Conservation (phyloP, 1,284 basidiomycete genomes). For the Naganishia cerealis region DNA sequence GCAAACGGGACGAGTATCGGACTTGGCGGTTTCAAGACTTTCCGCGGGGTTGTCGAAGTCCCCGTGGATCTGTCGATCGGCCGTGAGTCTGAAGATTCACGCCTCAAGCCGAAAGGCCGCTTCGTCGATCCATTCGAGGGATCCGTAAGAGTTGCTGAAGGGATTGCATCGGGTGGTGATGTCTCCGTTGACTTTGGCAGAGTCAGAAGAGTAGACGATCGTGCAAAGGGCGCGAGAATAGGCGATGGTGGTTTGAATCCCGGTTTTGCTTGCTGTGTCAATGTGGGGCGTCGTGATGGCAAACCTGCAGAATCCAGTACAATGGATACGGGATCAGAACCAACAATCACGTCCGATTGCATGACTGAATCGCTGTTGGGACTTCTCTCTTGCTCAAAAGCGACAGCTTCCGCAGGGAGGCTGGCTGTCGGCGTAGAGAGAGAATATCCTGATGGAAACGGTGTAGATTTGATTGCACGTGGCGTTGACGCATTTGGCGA, state of each 20-base stretch:
- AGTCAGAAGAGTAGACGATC: conserved; percentile 1
- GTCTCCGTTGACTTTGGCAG: background rate
- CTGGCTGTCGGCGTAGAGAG: background rate
- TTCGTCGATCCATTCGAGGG: background rate
- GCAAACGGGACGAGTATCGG: conserved; percentile 26
- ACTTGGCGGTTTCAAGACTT: conserved; percentile 17
- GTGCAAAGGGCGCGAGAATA: conserved; percentile 31
- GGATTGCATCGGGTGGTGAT: background rate
- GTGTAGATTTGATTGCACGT: background rate
- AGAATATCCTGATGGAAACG: background rate
- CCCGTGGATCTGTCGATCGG: background rate
- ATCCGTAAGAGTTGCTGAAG: background rate
- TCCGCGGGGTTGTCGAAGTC: background rate
- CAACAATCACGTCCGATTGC: background rate
- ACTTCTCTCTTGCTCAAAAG: background rate
- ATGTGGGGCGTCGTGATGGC: background rate
- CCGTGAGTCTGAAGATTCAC: conserved; percentile 18
- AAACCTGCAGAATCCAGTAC: background rate
- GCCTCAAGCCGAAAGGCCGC: background rate
- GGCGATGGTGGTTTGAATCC: conserved; percentile 28
- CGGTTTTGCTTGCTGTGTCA: background rate
- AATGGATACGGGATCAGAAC: background rate
- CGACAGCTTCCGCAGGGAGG: background rate
- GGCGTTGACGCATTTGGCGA: conserved; percentile 13
- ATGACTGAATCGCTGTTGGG: background rate